These are phyloP conservation scores for Camellia granthamiana DNA, from an alignment of 148 eudicot species.

Conservation along the genomic window DNA sequence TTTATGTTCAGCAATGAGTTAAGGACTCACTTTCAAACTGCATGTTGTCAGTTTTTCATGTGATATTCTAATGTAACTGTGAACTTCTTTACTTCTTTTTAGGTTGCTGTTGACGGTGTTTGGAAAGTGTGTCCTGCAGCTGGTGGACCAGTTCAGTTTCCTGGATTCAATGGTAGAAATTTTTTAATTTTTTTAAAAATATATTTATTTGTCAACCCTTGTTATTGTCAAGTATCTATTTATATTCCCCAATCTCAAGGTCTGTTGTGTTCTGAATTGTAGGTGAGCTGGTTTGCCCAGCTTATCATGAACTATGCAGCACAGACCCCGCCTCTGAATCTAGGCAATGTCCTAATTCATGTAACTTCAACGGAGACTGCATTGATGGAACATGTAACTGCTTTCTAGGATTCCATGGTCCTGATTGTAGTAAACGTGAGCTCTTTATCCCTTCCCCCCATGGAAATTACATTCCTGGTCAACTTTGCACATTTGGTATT, in stretches of 20 bases:
- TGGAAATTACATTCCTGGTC: too few relatives aligned
- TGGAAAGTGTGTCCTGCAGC: conserved; percentile 87
- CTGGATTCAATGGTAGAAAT: conserved; percentile 78
- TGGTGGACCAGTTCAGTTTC: conserved; percentile 84
- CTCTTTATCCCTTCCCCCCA: conserved; percentile 1
- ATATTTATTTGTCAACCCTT: too few relatives aligned
- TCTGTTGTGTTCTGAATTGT: conserved; percentile 17
- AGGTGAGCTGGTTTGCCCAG: conserved; percentile 92
- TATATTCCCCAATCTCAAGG: not conserved
- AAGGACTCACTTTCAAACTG: not conserved
- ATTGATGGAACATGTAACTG: conserved; percentile 76
- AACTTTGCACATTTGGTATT: not conserved
- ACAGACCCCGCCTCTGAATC: conserved; percentile 35
- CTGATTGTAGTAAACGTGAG: conserved; percentile 89
- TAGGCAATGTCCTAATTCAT: conserved; percentile 81
- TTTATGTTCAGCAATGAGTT: not conserved
- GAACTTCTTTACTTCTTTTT: conserved; percentile 1
- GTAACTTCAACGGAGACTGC: conserved; percentile 90
- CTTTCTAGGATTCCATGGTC: conserved; percentile 79
- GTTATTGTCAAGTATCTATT: too few relatives aligned
- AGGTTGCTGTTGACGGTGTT: conserved; percentile 89
- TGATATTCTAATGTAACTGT: not conserved
- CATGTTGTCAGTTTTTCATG: not conserved
- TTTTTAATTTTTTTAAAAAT: too few relatives aligned
- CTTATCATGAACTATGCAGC: conserved; percentile 81